Evolutionary conservation across 768 basidiomycete genomes (phyloP).

Genomic region (Pleurotus ostreatus): DNA sequence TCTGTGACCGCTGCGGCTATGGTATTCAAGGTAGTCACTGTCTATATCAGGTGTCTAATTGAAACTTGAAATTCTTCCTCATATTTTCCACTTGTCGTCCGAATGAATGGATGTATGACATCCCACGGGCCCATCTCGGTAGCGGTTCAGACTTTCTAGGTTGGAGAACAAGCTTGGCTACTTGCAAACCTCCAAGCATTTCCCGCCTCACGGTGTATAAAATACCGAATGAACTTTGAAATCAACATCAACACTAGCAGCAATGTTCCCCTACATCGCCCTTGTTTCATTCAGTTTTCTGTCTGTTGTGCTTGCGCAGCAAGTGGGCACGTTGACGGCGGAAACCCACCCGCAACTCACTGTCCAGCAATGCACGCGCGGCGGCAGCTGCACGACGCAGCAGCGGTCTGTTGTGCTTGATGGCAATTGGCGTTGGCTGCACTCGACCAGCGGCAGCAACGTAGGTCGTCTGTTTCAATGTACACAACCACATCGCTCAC

Average conservation of each 20-base stretch:
- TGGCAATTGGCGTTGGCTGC: slow-evolving; percentile 36
- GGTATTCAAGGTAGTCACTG: neutral
- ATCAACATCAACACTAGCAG: neutral
- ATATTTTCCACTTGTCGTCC: neutral
- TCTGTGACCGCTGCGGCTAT: neutral
- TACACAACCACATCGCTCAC: neutral
- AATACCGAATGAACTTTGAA: neutral
- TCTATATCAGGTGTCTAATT: neutral
- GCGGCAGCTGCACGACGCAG: slow-evolving; percentile 22
- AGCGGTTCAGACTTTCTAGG: neutral
- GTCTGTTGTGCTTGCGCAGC: slow-evolving; percentile 29
- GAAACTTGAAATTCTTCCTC: neutral
- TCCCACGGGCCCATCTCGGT: neutral
- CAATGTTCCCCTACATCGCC: slow-evolving; percentile 18
- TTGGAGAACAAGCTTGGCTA: neutral
- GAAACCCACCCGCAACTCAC: slow-evolving; percentile 32
- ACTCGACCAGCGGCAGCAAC: slow-evolving; percentile 21
- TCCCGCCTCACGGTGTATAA: neutral
- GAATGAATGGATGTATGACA: neutral
- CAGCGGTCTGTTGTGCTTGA: slow-evolving; percentile 26
- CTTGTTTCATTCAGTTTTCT: slow-evolving; percentile 13
- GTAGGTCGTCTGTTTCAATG: neutral
- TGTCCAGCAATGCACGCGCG: slow-evolving; percentile 25
- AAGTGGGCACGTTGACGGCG: slow-evolving; percentile 31
- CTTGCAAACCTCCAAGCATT: neutral